These are phyloP conservation scores for Plasmodium inui DNA, from an alignment of 169 alveolate genomes.

Conservation along the genomic window DNA sequence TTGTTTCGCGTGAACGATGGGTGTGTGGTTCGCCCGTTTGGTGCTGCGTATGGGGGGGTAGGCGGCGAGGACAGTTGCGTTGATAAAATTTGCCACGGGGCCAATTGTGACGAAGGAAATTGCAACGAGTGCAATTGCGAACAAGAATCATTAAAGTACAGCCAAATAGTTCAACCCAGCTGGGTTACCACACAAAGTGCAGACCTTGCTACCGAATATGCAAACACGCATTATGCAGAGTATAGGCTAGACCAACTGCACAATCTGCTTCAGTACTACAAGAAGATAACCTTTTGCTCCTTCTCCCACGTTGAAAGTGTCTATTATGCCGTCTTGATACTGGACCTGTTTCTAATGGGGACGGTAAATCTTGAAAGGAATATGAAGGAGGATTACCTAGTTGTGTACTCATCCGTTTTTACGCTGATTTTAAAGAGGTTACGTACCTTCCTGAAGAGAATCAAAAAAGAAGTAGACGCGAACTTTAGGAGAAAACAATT, in stretches of 20 bases:
- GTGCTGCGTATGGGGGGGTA: background rate
- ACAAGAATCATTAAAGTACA: background rate
- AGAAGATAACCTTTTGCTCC: background rate
- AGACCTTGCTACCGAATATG: constrained; percentile 21
- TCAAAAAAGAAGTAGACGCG: background rate
- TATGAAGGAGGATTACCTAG: constrained; percentile 1
- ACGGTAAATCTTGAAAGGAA: constrained; percentile 7
- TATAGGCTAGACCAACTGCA: constrained; percentile 15
- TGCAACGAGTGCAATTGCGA: background rate
- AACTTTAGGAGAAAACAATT: background rate
- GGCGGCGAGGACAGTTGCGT: background rate
- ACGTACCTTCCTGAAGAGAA: background rate
- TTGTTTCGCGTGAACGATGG: background rate
- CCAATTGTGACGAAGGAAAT: background rate
- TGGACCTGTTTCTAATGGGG: constrained; percentile 34
- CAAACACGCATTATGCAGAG: constrained; percentile 16
- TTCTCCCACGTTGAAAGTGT: constrained; percentile 22
- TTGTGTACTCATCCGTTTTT: constrained; percentile 38
- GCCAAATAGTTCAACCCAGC: background rate
- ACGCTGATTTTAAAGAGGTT: constrained; percentile 4
- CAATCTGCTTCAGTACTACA: constrained; percentile 29
- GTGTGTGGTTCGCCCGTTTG: background rate
- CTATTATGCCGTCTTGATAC: constrained; percentile 14
- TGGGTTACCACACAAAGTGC: background rate
- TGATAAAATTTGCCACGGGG: background rate